A percentile compares a stretch with the other conserved stretches of the same genome.
Evolutionary conservation across 1,284 basidiomycete genomes (phyloP).

Genomic region (Ustilago hordei): DNA sequence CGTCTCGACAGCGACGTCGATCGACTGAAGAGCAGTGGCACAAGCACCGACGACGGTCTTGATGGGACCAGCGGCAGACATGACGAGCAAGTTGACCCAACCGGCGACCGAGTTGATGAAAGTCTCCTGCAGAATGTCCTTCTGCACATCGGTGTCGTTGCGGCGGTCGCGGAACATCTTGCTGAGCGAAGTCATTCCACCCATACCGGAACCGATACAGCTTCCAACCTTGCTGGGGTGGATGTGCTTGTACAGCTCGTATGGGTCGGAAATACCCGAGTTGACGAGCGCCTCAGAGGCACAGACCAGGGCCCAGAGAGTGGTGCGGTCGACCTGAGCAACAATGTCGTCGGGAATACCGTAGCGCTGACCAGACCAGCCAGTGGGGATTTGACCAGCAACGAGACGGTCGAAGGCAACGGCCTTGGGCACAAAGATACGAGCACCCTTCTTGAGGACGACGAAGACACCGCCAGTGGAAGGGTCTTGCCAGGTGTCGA

Average conservation of each 20-base stretch:
- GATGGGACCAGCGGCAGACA: slow-evolving; percentile 79
- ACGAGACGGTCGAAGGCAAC: slow-evolving; percentile 94
- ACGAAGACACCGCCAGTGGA: slow-evolving; percentile 86
- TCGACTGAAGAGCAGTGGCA: slow-evolving; percentile 94
- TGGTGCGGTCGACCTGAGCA: slow-evolving; percentile 91
- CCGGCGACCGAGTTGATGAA: slow-evolving; percentile 73
- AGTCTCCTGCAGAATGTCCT: slow-evolving; percentile 98
- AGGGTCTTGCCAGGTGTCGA: slow-evolving; percentile 91
- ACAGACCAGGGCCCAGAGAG: slow-evolving; percentile 94
- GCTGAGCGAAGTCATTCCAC: slow-evolving; percentile 76
- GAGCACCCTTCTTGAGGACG: slow-evolving; percentile 98
- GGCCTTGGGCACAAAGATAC: slow-evolving; percentile 92
- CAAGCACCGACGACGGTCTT: slow-evolving; percentile 99
- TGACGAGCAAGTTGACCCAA: slow-evolving; percentile 89
- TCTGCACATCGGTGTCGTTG: slow-evolving; percentile 96
- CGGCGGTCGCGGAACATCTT: slow-evolving; percentile 97
- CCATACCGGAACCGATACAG: slow-evolving; percentile 84
- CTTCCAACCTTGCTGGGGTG: slow-evolving; percentile 88
- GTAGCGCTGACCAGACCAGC: slow-evolving; percentile 94
- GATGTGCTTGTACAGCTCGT: slow-evolving; percentile 80
- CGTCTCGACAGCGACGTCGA: slow-evolving; percentile 97
- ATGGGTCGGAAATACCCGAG: slow-evolving; percentile 97
- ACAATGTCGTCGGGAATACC: slow-evolving; percentile 98
- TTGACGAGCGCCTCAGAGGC: slow-evolving; percentile 92
- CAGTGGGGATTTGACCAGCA: slow-evolving; percentile 95